Percentiles rank a stretch among this genome's conserved stretches.
Conservation (phyloP, 768 basidiomycete genomes). For the Galerina sulciceps region DNA sequence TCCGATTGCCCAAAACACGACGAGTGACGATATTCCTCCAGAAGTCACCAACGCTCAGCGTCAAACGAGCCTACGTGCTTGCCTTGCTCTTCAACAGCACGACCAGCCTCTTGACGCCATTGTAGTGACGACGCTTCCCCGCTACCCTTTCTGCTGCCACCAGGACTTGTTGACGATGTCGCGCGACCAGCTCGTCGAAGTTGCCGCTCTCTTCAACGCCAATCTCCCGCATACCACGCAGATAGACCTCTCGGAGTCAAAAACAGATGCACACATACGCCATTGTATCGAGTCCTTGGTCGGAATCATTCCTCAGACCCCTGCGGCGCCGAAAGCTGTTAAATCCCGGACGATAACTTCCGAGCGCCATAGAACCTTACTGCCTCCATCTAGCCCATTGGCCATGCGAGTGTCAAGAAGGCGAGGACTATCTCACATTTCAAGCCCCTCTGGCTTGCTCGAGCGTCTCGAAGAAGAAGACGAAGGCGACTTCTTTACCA, state of each 20-base stretch:
- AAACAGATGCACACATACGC: slow-evolving; percentile 48
- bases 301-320: slow-evolving; percentile 49
- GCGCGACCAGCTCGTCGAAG: slow-evolving; percentile 52
- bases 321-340: slow-evolving; percentile 40
- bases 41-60: not conserved
- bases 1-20: not conserved
- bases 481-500: slow-evolving; percentile 22
- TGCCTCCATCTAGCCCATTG: slow-evolving; percentile 42
- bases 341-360: slow-evolving; percentile 5
- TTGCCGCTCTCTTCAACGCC: slow-evolving; percentile 58
- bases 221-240: slow-evolving; percentile 55
- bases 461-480: slow-evolving; percentile 28
- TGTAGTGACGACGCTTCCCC: slow-evolving; percentile 63
- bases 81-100: slow-evolving; percentile 65
- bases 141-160: slow-evolving; percentile 73
- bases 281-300: slow-evolving; percentile 62
- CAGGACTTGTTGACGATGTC: slow-evolving; percentile 73
- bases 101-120: slow-evolving; percentile 56
- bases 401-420: slow-evolving; percentile 29
- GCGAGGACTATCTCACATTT: slow-evolving; percentile 24
- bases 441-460: slow-evolving; percentile 25
- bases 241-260: slow-evolving; percentile 42
- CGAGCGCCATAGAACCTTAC: slow-evolving; percentile 15
- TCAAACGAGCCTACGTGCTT: slow-evolving; percentile 19
- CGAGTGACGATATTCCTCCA: not conserved